These are phyloP conservation scores for Saccharomyces hybrid DNA, from an alignment of 1,139 yeast species.

Conservation along the genomic window DNA sequence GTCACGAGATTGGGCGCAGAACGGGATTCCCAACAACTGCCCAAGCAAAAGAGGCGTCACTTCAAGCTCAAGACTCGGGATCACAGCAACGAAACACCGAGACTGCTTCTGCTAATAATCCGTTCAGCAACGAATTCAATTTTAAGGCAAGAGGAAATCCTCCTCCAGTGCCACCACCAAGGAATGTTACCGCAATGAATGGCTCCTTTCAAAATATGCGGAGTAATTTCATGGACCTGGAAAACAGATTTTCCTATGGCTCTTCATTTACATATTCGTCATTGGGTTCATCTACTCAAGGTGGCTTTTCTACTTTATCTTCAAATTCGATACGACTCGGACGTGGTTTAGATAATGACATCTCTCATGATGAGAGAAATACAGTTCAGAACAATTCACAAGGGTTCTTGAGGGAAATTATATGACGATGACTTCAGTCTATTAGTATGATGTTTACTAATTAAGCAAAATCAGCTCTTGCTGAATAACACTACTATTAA, in stretches of 20 bases:
- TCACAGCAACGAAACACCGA: conserved; percentile 4
- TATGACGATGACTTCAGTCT: conserved; percentile 1
- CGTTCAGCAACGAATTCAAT: conserved; percentile 19
- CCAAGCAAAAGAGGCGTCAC: background rate
- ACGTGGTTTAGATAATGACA: background rate
- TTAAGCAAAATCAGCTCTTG: background rate
- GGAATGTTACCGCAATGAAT: conserved; percentile 1
- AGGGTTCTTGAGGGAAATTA: conserved; percentile 15
- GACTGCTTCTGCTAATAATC: conserved; percentile 6
- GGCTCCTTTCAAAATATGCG: background rate
- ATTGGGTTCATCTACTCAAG: conserved; percentile 5
- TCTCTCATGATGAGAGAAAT: background rate
- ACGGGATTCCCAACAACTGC: background rate
- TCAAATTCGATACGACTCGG: conserved; percentile 8
- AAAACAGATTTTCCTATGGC: conserved; percentile 9
- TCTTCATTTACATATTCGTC: conserved; percentile 10
- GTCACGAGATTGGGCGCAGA: background rate
- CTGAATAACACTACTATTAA: background rate
- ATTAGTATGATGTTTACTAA: background rate
- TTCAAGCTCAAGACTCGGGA: background rate
- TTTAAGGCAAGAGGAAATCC: conserved; percentile 11
- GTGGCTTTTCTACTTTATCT: conserved; percentile 8
- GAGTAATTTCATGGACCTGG: background rate
- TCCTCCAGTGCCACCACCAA: conserved; percentile 9
- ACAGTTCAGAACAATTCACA: conserved; percentile 3